phyloP scores from a whole-genome alignment of 176 grass and related monocot genomes.

The Microstegium vimineum region DNA sequence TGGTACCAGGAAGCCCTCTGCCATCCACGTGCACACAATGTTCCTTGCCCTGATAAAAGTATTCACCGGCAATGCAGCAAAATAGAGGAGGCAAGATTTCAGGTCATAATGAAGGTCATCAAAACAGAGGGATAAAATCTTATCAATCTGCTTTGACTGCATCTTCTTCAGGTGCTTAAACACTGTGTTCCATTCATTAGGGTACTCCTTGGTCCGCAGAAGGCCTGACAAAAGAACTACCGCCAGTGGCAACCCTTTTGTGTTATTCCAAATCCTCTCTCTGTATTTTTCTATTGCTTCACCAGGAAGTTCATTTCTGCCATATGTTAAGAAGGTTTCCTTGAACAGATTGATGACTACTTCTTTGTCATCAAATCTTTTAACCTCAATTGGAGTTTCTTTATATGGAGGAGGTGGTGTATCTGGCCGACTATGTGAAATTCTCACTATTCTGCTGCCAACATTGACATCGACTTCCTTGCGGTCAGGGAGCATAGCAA shows the following conservation, averaged over 20 bases:
- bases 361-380: background rate
- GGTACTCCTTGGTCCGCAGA: constrained; percentile 26
- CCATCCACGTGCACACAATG: constrained; percentile 36
- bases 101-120: constrained; percentile 41
- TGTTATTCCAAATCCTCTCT: background rate
- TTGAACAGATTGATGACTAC: background rate
- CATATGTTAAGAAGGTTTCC: background rate
- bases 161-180: constrained; percentile 1
- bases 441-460: constrained; percentile 22
- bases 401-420: background rate
- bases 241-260: constrained; percentile 19
- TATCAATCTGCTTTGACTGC: constrained; percentile 6
- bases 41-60: background rate
- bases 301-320: background rate
- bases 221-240: constrained; percentile 29
- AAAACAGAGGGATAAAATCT: constrained; percentile 27
- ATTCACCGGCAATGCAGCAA: constrained; percentile 27
- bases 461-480: background rate
- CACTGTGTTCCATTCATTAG: constrained; percentile 18
- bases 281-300: background rate
- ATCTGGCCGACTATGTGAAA: background rate
- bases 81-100: constrained; percentile 42
- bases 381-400: background rate
- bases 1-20: constrained; percentile 35
- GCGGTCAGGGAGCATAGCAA: background rate